Base-by-base conservation (phyloP, 805 yeast genomes). In the Wickerhamomyces kurtzmanii region DNA sequence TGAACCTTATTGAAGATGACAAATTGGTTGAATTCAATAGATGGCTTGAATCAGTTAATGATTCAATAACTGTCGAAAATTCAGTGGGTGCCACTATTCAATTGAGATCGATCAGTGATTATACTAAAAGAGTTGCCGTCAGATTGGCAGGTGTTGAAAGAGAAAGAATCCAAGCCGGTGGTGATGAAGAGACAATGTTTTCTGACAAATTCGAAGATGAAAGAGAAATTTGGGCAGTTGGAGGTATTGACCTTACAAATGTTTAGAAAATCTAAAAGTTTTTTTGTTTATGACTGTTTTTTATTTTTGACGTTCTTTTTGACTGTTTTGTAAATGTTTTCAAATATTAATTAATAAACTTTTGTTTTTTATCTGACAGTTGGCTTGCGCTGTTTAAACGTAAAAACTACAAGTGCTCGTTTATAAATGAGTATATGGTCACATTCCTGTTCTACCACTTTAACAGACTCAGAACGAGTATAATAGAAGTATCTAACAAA, bases 201-300 rank as follows among this genome's bases (percentile, higher is more conserved):
- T 73, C 86, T 37, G 96, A 87, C 49, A 69, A 83, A 44, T 70
- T 69, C 43, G 96, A 86, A 56, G 95, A 87, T 51, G 91, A 80
- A 47, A 58, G 54, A 27, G 96, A 87, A 52, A 75, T 86, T 16
- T 85, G 94, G 95, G 76, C 89, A 5, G 77, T 83, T 40, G 91
- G 93, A 29, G 75, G 79, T 23, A 73, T 72, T 32, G 81, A 74
- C 32, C 27, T 69, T 18, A 31, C 43, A 8, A 53, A 47, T 20
- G 40, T 33, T 17, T 53, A 27, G 34, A 25, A 17, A 3, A n/a
- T 15, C n/a, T n/a, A n/a, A n/a, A n/a, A n/a, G n/a, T n/a, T n/a
- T n/a, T n/a, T n/a, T n/a, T n/a, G n/a, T n/a, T n/a, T n/a, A n/a
- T n/a, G n/a, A n/a, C n/a, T n/a, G n/a, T n/a, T n/a, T n/a, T n/a